These are phyloP conservation scores for Ogataea glucozyma DNA, from an alignment of 805 yeast genomes.

Conservation along the genomic window DNA sequence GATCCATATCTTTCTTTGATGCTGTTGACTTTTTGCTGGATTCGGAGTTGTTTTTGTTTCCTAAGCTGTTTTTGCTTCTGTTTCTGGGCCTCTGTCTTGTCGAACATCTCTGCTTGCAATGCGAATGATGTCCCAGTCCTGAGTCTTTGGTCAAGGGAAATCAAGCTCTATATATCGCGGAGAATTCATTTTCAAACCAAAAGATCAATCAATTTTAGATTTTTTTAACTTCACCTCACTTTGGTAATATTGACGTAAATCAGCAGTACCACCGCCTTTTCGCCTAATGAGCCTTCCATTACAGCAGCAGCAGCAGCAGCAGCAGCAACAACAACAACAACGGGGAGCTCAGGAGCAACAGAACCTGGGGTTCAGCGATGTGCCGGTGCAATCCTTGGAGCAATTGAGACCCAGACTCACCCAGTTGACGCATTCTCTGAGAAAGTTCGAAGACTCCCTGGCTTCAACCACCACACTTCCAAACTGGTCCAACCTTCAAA, in stretches of 20 bases:
- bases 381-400: constrained; percentile 64
- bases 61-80: constrained; percentile 6
- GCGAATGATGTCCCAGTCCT: too few species aligned
- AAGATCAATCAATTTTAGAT: too few species aligned
- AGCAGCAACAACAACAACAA: constrained; percentile 3
- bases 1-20: constrained; percentile 13
- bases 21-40: constrained; percentile 10
- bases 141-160: too few species aligned
- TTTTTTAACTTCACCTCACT: too few species aligned
- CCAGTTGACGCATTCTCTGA: constrained; percentile 61
- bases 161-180: too few species aligned
- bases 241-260: too few species aligned
- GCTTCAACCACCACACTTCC: constrained; percentile 41
- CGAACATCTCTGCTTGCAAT: constrained; percentile 3
- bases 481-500: constrained; percentile 68
- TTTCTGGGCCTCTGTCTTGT: constrained; percentile 9
- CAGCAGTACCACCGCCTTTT: too few species aligned
- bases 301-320: constrained; percentile 6
- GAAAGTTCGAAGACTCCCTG: constrained; percentile 55
- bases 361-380: constrained; percentile 35
- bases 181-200: too few species aligned
- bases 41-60: constrained; percentile 12
- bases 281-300: constrained; percentile 18
- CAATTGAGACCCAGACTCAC: constrained; percentile 61
- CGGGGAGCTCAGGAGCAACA: constrained; percentile 12